Conservation (phyloP, 2,329 filamentous ascomycete genomes). For the Verticillium nonalfalfae region DNA sequence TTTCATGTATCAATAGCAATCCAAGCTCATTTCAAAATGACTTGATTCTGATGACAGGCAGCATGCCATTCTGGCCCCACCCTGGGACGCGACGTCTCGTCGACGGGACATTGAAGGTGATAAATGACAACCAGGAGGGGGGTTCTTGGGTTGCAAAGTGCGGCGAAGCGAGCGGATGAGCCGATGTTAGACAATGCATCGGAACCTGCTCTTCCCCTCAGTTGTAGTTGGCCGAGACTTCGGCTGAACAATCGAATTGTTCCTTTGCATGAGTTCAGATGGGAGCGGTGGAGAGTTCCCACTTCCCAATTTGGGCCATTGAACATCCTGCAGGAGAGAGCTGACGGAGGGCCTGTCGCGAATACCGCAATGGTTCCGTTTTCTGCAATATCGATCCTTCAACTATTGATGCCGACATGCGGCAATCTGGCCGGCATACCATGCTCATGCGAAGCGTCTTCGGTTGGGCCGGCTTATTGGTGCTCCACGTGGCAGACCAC, state of each 20-base stretch:
- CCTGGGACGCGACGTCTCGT: background rate
- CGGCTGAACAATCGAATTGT: background rate
- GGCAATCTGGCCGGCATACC: background rate
- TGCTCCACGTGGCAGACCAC: background rate
- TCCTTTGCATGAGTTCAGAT: background rate
- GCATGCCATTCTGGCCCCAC: background rate
- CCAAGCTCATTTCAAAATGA: background rate
- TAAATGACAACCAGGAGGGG: background rate
- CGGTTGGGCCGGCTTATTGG: background rate
- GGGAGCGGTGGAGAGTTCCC: background rate
- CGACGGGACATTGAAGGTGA: background rate
- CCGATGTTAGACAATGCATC: background rate
- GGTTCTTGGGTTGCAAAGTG: background rate
- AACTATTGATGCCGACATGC: background rate
- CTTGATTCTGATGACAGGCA: background rate
- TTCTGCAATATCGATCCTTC: background rate
- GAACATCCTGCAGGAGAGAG: background rate
- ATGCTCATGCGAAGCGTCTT: background rate
- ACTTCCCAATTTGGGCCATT: background rate
- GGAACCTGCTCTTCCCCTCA: background rate
- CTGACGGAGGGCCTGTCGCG: background rate
- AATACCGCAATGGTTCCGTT: background rate
- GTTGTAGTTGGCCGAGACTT: background rate
- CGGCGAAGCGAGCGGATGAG: background rate
- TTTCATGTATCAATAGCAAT: background rate